Evolutionary conservation across 352 stramenopile species (phyloP), one percentile per base, ranked within the genome.

Genomic region (Peronosclerospora sorghi): DNA sequence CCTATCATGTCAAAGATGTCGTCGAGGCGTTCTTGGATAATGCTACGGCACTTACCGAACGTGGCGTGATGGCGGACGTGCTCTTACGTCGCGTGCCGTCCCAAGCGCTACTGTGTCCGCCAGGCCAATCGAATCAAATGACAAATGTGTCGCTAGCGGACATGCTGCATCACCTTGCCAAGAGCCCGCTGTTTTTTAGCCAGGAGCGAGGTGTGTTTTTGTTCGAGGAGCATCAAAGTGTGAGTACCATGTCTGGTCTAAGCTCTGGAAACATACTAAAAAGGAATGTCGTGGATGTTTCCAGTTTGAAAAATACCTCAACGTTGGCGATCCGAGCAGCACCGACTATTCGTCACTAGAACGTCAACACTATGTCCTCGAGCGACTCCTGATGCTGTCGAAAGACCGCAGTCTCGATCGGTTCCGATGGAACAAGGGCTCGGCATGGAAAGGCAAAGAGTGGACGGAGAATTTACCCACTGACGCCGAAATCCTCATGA

Each of bases 241-340:
- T 84, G 60, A 38, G 65, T 73, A 8, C 50, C 9, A 13, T 8
- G n/a, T 20, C n/a, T 54, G 13, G 30, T 36, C 7, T 35, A n/a
- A n/a, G n/a, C n/a, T n/a, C n/a, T n/a, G n/a, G n/a, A n/a, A n/a
- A n/a, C n/a, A n/a, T n/a, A n/a, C n/a, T n/a, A n/a, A n/a, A n/a
- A n/a, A n/a, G n/a, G n/a, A n/a, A n/a, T n/a, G 19, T 42, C 42
- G 19, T 55, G 12, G n/a, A n/a, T 45, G 36, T 23, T 17, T 36
- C 62, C 36, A 85, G 73, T 87, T 86, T 50, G 78, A 89, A 37
- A 92, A 92, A 56, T 92, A 92, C 59, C 47, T 92, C 41, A 87
- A 86, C 38, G 79, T 92, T 5, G 78, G 75, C 17, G 74, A 89
- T 37, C 60, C 72, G 17, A 80, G 64, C 35, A 82, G 56, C 40